Conservation (phyloP, 345 rosid genomes). For the Aquilaria yunnanensis region DNA sequence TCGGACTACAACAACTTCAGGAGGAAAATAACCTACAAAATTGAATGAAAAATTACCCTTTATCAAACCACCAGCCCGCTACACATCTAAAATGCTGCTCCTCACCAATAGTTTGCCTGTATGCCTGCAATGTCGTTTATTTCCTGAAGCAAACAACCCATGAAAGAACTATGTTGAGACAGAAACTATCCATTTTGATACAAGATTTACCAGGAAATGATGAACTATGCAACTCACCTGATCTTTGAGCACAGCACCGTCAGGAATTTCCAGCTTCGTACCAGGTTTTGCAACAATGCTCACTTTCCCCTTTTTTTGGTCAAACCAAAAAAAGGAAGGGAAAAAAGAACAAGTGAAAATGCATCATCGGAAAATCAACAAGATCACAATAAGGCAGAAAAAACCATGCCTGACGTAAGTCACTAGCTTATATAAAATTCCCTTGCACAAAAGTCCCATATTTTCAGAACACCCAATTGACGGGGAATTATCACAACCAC, state of each 20-base stretch:
- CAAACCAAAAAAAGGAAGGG: background rate
- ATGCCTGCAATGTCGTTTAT: conserved; percentile 26
- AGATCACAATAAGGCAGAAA: background rate
- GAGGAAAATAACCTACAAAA: too few relatives aligned
- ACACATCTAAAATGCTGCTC: too few relatives aligned
- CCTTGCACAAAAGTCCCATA: background rate
- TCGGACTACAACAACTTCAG: too few relatives aligned
- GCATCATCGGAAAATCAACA: background rate
- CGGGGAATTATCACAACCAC: too few relatives aligned
- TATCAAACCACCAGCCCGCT: too few relatives aligned
- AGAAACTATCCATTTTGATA: too few relatives aligned
- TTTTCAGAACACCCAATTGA: too few relatives aligned
- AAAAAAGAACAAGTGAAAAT: background rate
- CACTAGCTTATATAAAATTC: background rate
- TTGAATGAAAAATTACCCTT: too few relatives aligned
- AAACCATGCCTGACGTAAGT: background rate
- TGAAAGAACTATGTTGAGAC: background rate
- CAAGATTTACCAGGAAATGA: too few relatives aligned
- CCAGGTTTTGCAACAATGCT: conserved; percentile 42
- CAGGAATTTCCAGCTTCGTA: conserved; percentile 39
- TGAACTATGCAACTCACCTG: conserved; percentile 21
- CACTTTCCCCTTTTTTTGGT: conserved; percentile 30
- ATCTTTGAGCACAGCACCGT: conserved; percentile 29
- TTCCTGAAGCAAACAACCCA: conserved; percentile 22
- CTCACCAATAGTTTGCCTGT: background rate